These are phyloP conservation scores for Paramecium sexaurelia DNA, from an alignment of 73 alveolate genomes.

Conservation along the genomic window DNA sequence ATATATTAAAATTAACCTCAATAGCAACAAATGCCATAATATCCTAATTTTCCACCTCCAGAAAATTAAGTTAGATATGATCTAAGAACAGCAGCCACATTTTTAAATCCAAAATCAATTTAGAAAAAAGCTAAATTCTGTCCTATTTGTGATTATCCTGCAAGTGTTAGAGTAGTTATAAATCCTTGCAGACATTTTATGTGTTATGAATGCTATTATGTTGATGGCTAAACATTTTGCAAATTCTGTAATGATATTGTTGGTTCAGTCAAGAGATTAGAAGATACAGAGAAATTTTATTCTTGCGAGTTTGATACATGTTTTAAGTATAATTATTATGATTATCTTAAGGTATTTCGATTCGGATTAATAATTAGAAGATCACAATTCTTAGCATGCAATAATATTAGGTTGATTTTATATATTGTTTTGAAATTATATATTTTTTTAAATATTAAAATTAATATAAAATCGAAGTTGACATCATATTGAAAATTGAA, in stretches of 20 bases:
- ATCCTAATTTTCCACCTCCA: conserved; percentile 40
- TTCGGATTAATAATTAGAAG: not conserved
- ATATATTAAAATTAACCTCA: not conserved
- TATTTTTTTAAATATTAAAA: not conserved
- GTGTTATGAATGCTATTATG: conserved; percentile 77
- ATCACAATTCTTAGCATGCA: not conserved
- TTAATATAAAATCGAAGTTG: not conserved
- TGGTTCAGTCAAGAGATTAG: conserved; percentile 23
- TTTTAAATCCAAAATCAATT: conserved; percentile 45
- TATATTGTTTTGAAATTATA: not conserved
- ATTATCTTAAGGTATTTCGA: not conserved
- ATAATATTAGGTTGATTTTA: conserved; percentile 12
- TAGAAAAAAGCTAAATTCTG: conserved; percentile 74
- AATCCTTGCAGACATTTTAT: conserved; percentile 81
- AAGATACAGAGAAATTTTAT: conserved; percentile 35
- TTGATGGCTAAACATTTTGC: conserved; percentile 55
- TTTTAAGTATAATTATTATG: not conserved
- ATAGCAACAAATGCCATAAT: not conserved
- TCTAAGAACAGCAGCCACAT: conserved; percentile 28
- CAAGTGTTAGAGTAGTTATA: conserved; percentile 80
- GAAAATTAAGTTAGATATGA: conserved; percentile 53
- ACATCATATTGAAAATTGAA: not conserved
- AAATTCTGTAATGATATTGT: conserved; percentile 53
- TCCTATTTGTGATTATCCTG: conserved; percentile 83
- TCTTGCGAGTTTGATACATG: conserved; percentile 53